Evolutionary conservation across 169 alveolate species (phyloP), one percentile per base, ranked within the genome.

Genomic region (Pseudocohnilembus persalinus): DNA sequence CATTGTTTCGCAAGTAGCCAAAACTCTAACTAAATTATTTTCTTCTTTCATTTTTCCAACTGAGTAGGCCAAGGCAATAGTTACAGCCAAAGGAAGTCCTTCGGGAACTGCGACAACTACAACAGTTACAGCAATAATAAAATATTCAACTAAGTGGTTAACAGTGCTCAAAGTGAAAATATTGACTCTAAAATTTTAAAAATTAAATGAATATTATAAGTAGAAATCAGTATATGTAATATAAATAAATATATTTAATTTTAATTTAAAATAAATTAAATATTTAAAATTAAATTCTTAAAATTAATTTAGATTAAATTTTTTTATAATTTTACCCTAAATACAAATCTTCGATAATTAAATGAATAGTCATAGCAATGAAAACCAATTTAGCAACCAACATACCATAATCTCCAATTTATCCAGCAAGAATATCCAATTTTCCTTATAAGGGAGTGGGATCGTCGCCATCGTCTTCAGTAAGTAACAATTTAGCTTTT

Each of bases 41-140:
- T 94, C 97, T 29, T 92, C 95, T 88, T 95, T 97, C 99, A 97
- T 96, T 83, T 96, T 95, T 78, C 93, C 94, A 63, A 96, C 97
- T 15, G 98, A 91, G 90, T 92, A 95, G 74, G 97, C 97, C 75
- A 97, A 90, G 33, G 98, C 91, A 74, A 97, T 93, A 73, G 98
- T 96, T 24, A 97, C 99, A 29, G 99, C 99, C 29, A 97, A 90
- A 0, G 99, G 98, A 63, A 97, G 96, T 49, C 99, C 99, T 92
- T 97, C 99, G 20, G 99, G 99, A 72, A 97, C 96, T 29, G 98
- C 98, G 4, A 96, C 98, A 32, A 96, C 98, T 73, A 97, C 88
- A 63, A 97, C 92, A 26, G 98, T 94, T 68, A 96, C 91, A 24
- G 95, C 94, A 33, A 94, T 93, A 65, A 96, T 93, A 64, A 95